Evolutionary conservation across 257 asterid species (phyloP), one percentile per base, ranked within the genome.

Genomic region (Phtheirospermum japonicum): DNA sequence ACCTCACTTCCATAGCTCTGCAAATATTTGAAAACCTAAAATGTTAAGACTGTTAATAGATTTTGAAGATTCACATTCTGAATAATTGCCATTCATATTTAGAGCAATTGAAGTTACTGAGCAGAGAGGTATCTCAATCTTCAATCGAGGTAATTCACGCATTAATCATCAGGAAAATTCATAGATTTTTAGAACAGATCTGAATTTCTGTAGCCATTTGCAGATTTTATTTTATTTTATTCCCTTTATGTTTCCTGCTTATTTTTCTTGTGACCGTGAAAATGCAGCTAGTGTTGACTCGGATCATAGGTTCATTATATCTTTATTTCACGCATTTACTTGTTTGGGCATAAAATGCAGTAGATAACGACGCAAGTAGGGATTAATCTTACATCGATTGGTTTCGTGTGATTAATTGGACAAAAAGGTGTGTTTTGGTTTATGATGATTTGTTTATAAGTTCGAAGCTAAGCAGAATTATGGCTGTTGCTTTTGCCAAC

Each of bases 71-170:
- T 59, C 28, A 28, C 30, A 57, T 34, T 33, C 55, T 16, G 31
- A 55, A 56, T 26, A 32, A 48, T 48, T 55, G 52, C 56, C 51
- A 37, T 43, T 46, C 12, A 7, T 9, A 48, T 63, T 51, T 48
- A 63, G 50, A 31, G 61, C 59, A 49, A 18, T 49, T 50, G 64
- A 59, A 43, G 63, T 58, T 3, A 40, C 16, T 18, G 17, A 64
- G 7, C 14, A 46, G 50, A 33, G 18, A n/a, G n/a, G 59, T 42
- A 42, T 33, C 61, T 56, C 73, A 69, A 61, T 66, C 70, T 75
- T 49, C 76, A 67, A 42, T 70, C 69, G 14, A 79, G 81, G 81
- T 75, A 51, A 45, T 56, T 61, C 66, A 12, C 73, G 39, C 55
- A 19, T 70, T 48, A 16, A 61, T 58, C 34, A 26, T 26, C 34